Conservation (phyloP, 495 filamentous ascomycete genomes). For the Podospora appendiculata region DNA sequence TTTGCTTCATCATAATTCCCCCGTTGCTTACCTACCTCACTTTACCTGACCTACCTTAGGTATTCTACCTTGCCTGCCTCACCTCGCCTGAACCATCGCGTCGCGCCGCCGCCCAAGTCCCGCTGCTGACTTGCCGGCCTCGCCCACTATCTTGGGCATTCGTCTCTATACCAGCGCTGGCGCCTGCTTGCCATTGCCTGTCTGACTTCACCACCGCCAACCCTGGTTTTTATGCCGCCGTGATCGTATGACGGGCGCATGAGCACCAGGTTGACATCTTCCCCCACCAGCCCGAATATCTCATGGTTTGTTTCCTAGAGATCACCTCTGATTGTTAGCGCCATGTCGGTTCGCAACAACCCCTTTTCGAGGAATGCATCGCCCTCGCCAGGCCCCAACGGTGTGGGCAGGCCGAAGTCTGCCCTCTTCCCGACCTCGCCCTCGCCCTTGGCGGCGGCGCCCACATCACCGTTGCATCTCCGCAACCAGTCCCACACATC, state of each 20-base stretch:
- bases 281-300: not conserved
- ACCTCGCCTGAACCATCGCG: not conserved
- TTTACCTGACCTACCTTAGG: too few relatives aligned
- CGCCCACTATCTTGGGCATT: too few relatives aligned
- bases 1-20: not conserved
- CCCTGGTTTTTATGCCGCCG: too few relatives aligned
- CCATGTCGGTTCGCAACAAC: conserved; percentile 57
- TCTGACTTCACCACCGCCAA: too few relatives aligned
- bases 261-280: too few relatives aligned
- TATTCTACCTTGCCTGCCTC: too few relatives aligned
- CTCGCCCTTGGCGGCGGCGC: conserved; percentile 35
- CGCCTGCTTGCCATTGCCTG: too few relatives aligned
- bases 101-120: not conserved
- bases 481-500: conserved; percentile 39
- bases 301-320: conserved; percentile 9
- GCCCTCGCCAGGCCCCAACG: conserved; percentile 50
- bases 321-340: conserved; percentile 6
- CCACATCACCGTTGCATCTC: conserved; percentile 26
- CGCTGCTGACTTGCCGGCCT: too few relatives aligned
- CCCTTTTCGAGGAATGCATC: conserved; percentile 62
- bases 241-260: too few relatives aligned
- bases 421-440: conserved; percentile 49
- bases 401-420: conserved; percentile 61
- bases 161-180: too few relatives aligned
- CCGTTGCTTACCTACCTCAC: not conserved